Conservation (phyloP, 345 rosid genomes). For the Acer campestre region DNA sequence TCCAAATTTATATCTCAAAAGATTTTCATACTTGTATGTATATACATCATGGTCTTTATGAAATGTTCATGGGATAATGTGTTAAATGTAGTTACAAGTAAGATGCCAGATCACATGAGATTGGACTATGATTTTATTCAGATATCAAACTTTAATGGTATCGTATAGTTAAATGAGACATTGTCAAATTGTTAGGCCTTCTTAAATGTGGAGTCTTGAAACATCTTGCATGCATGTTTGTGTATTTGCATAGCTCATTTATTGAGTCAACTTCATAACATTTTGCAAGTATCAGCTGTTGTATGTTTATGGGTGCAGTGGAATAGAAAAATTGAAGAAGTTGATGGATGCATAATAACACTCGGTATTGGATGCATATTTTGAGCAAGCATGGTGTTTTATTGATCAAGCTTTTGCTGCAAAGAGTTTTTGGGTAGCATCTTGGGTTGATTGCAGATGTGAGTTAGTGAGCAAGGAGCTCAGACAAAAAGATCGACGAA, state of each 20-base stretch:
- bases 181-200: background rate
- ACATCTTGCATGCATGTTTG: background rate
- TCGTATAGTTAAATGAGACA: no score
- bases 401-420: background rate
- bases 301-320: slow-evolving; percentile 38
- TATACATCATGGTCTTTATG: background rate
- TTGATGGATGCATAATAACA: slow-evolving; percentile 26
- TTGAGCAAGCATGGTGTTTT: background rate
- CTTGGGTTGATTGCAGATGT: background rate
- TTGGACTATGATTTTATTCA: background rate
- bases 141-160: background rate
- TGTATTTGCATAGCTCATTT: background rate
- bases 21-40: background rate
- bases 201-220: background rate
- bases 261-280: no score
- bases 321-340: slow-evolving; percentile 41
- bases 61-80: background rate
- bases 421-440: background rate
- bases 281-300: background rate
- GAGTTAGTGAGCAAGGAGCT: background rate
- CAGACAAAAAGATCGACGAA: background rate
- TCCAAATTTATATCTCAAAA: background rate
- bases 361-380: background rate
- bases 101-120: background rate
- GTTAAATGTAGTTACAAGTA: background rate